A percentile compares a stretch with the other conserved stretches of the same genome.
Evolutionary conservation across 768 basidiomycete genomes (phyloP).

Genomic region (Trametes maxima): DNA sequence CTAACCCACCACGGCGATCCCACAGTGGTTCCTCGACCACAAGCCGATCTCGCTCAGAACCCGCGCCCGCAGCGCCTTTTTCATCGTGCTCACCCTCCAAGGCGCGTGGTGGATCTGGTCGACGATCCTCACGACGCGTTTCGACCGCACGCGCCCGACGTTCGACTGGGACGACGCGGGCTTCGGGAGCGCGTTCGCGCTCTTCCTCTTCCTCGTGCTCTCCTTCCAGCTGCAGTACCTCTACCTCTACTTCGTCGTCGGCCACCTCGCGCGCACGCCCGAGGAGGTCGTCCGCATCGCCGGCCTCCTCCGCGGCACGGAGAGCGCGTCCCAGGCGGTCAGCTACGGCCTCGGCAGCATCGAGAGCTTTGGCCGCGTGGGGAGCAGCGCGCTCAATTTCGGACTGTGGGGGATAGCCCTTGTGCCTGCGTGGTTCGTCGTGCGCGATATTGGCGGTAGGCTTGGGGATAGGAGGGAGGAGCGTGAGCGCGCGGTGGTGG

Average conservation of each 20-base stretch:
- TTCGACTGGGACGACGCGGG: constrained; percentile 15
- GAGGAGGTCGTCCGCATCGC: constrained; percentile 17
- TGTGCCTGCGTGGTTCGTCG: constrained; percentile 13
- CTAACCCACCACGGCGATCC: not conserved
- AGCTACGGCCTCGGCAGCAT: constrained; percentile 16
- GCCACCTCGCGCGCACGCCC: constrained; percentile 14
- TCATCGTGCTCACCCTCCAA: constrained; percentile 12
- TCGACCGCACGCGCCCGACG: constrained; percentile 13
- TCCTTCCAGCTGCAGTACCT: constrained; percentile 19
- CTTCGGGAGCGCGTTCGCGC: constrained; percentile 11
- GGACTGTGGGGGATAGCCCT: constrained; percentile 13
- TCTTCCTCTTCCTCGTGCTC: constrained; percentile 18
- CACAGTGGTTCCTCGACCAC: constrained; percentile 13
- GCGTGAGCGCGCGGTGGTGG: constrained; percentile 3
- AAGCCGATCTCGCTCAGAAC: not conserved
- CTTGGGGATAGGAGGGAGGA: constrained; percentile 9
- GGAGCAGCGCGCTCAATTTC: constrained; percentile 14
- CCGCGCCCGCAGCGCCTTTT: constrained; percentile 13
- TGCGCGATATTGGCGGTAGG: constrained; percentile 4
- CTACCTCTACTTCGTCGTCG: constrained; percentile 20
- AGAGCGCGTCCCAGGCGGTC: constrained; percentile 16
- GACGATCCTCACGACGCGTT: constrained; percentile 17
- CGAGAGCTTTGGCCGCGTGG: constrained; percentile 7
- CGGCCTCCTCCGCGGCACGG: constrained; percentile 13
- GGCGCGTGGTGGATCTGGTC: constrained; percentile 16